Conservation (phyloP, 139 green algal species). For the Desmodesmus armatus region DNA sequence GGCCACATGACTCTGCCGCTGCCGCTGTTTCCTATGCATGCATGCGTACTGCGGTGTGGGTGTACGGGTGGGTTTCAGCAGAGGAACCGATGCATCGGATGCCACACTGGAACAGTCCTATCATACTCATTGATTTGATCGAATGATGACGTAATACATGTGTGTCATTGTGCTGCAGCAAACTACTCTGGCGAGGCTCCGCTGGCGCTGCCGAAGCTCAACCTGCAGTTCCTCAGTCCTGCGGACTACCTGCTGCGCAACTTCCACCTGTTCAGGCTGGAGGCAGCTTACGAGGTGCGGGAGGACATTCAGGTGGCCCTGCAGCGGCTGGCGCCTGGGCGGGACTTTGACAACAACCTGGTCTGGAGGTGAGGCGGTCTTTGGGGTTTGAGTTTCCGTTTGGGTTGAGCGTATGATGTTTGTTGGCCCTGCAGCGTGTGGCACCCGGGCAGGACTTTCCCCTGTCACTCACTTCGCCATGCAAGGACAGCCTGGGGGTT, state of each 20-base stretch:
- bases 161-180: slow-evolving; percentile 71
- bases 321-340: slow-evolving; percentile 70
- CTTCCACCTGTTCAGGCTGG: slow-evolving; percentile 97
- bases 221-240: slow-evolving; percentile 98
- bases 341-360: slow-evolving; percentile 63
- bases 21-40: too few relatives aligned
- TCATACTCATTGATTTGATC: too few relatives aligned
- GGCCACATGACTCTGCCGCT: neutral
- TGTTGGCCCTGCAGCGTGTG: too few relatives aligned
- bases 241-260: slow-evolving; percentile 98
- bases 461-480: too few relatives aligned
- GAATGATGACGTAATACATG: too few relatives aligned
- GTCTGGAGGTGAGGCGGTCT: too few relatives aligned
- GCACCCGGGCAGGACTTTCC: too few relatives aligned
- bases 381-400: too few relatives aligned
- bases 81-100: neutral
- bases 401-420: too few relatives aligned
- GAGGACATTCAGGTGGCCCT: slow-evolving; percentile 94
- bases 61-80: neutral
- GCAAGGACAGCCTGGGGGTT: too few relatives aligned
- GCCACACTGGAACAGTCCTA: neutral
- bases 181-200: slow-evolving; percentile 66
- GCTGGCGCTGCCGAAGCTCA: slow-evolving; percentile 97
- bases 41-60: too few relatives aligned
- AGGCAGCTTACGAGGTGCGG: slow-evolving; percentile 97